Base-by-base conservation (phyloP, 169 alveolate genomes). In the Plasmodium vivax region DNA sequence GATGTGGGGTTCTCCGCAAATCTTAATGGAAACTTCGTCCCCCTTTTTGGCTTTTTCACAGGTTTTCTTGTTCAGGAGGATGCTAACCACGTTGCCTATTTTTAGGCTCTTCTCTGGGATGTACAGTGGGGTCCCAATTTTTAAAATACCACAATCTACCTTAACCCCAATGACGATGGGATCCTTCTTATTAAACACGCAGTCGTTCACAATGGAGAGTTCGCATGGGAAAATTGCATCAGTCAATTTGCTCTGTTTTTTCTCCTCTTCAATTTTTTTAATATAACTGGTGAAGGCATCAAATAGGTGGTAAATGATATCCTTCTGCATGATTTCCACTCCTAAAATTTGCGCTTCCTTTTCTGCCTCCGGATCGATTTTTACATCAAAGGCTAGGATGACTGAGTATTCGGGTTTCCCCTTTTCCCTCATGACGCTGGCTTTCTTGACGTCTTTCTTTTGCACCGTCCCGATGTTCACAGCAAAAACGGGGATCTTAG, bases 391-490 rank as follows among this genome's bases (percentile, higher is more conserved):
- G 8, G 99, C 99, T 54, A 99, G 96, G 47, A 99, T 98, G 36
- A 98, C 99, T 19, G 99, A 99, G 96, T 98, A 98, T 95, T 99
- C 99, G 72, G 99, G 99, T 68, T 96, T 95, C 30, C 98, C 99
- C 95, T 98, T 98, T 93, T 98, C 99, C 75, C 97, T 95, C 99
- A 97, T 97, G 90, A 98, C 98, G 94, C 97, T 97, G 6, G 99
- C 99, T 95, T 98, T 98, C 94, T 98, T 97, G 10, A 99, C 99
- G 95, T 99, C 99, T 96, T 98, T 99, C 96, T 98, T 99, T 95
- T 98, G 99, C 19, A 99, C 99, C n/a, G 99, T 99, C 23, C 99
- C 99, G 16, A 99, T 98, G 93, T 98, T 99, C 38, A 99, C 99
- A 47, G 98, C 98, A 71, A 98, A 98, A n/a, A 99, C 99, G 14